phyloP scores from a whole-genome alignment of 257 asterid species.

The Solanum okadae region DNA sequence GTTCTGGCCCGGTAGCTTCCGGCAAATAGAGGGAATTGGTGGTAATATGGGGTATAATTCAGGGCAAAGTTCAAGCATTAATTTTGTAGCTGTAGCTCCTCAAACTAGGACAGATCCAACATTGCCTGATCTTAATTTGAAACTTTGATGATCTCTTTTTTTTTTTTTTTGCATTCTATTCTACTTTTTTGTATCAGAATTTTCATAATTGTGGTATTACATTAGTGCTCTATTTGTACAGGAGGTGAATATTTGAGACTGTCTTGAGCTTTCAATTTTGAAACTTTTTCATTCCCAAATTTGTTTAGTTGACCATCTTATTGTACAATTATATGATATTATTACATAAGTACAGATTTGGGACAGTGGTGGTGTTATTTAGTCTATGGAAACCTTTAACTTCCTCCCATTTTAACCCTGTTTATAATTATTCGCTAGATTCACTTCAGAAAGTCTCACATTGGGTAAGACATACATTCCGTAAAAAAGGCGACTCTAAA shows the following conservation, averaged over 20 bases:
- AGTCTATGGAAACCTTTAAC: not conserved
- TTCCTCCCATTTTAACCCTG: no score
- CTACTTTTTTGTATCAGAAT: not conserved
- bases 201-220: not conserved
- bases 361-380: not conserved
- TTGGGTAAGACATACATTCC: not conserved
- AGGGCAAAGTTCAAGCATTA: conserved; percentile 32
- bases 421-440: not conserved
- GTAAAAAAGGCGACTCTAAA: no score
- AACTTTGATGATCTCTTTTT: conserved; percentile 27
- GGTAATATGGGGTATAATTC: conserved; percentile 13
- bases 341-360: not conserved
- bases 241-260: not conserved
- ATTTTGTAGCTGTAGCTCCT: conserved; percentile 31
- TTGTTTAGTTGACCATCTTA: not conserved
- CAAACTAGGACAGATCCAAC: conserved; percentile 39
- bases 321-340: not conserved
- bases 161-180: not conserved
- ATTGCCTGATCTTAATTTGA: conserved; percentile 73
- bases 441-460: not conserved
- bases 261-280: not conserved
- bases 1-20: conserved; percentile 86
- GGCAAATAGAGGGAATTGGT: conserved; percentile 44
- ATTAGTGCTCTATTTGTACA: not conserved
- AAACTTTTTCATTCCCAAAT: not conserved